Percentiles rank a stretch among this genome's conserved stretches.
Conservation (phyloP, 2,329 filamentous ascomycete species). For the Cyphellophora attinorum region DNA sequence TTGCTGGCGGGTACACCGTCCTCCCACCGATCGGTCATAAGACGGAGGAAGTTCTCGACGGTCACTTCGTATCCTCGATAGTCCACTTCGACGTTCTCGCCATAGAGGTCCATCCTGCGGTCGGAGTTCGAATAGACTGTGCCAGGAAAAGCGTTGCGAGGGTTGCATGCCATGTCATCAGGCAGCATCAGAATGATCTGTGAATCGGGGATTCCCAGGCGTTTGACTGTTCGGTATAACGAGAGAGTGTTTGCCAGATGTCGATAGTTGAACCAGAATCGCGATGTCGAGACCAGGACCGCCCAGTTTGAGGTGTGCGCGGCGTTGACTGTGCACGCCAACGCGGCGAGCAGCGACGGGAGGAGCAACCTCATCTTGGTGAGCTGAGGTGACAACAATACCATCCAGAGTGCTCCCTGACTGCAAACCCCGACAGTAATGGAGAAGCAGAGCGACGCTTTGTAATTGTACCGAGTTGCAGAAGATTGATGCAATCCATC, state of each 20-base stretch:
- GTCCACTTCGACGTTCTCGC: conserved; percentile 98
- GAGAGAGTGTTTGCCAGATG: conserved; percentile 96
- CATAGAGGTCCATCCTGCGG: conserved; percentile 88
- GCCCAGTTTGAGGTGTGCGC: conserved; percentile 96
- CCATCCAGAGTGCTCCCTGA: too few relatives aligned
- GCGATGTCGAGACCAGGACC: conserved; percentile 93
- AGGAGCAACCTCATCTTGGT: background rate
- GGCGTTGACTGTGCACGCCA: too few relatives aligned
- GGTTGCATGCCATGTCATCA: conserved; percentile 99
- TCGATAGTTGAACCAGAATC: conserved; percentile 99
- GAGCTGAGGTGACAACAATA: too few relatives aligned
- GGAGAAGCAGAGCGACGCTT: too few relatives aligned
- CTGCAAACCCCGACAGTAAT: too few relatives aligned
- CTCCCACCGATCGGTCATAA: conserved; percentile 87
- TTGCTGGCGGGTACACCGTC: conserved; percentile 94
- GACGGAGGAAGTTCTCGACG: conserved; percentile 94
- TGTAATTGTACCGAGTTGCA: too few relatives aligned
- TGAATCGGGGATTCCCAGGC: conserved; percentile 91
- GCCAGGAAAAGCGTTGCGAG: conserved; percentile 92
- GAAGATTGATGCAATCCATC: too few relatives aligned
- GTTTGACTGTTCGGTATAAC: conserved; percentile 95
- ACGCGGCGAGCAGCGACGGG: background rate
- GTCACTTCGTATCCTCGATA: conserved; percentile 98
- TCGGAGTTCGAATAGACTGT: conserved; percentile 98
- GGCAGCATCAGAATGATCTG: conserved; percentile 99